phyloP scores from a whole-genome alignment of 306 rosid genomes.

The Cucumis cinereus region DNA sequence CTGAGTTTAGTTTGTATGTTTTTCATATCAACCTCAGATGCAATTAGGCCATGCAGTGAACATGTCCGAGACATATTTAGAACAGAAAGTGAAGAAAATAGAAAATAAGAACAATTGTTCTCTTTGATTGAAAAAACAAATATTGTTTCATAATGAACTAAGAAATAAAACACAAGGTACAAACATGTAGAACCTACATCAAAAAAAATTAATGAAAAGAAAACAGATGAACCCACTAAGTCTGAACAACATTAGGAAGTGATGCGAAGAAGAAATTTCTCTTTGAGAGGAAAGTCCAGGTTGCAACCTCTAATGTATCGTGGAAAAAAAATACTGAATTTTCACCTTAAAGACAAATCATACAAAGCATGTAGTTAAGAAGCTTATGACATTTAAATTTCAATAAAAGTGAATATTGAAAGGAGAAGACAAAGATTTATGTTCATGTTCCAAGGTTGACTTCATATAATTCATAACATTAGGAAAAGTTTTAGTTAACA shows the following conservation, averaged over 20 bases:
- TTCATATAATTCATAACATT: not conserved
- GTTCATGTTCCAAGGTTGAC: not conserved
- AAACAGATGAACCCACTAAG: not conserved
- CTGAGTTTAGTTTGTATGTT: not conserved
- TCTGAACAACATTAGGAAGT: not conserved
- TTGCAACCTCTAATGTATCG: not conserved
- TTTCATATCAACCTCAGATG: not conserved
- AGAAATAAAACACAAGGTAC: not conserved
- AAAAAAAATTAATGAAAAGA: not conserved
- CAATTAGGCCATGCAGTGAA: not conserved
- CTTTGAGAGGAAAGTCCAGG: not conserved
- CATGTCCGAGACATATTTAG: not conserved
- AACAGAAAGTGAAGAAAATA: not conserved
- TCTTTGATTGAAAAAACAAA: not conserved
- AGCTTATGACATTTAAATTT: not conserved
- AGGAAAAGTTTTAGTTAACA: not conserved
- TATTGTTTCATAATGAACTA: not conserved
- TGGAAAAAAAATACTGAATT: not conserved
- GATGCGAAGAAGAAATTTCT: not conserved
- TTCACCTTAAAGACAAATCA: not conserved
- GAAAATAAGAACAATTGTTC: not conserved
- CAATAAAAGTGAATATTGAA: not conserved
- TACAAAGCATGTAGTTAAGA: not conserved
- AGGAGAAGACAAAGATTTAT: not conserved
- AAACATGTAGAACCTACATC: not conserved